Base-by-base conservation (phyloP, 2,329 filamentous ascomycete genomes). In the Coniochaeta hoffmannii region DNA sequence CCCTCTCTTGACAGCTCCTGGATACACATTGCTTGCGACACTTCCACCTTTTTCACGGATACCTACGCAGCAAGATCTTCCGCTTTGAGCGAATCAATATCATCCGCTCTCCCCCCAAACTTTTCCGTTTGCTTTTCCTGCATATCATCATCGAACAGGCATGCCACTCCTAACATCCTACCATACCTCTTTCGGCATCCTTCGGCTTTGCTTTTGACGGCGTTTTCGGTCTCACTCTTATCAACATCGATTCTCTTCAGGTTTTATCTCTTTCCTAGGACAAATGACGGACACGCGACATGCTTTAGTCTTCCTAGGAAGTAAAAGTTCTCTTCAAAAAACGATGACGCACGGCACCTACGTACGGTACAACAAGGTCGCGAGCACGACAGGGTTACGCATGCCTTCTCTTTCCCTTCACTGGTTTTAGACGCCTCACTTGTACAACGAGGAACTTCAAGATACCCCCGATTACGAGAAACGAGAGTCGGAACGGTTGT, bases 381-480 rank as follows among this genome's bases (percentile, higher is more conserved):
- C 41, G n/a, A 28, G 41, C 41, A 46, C 41, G 41, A 46, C 41
- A 26, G 19, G 49, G 10, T 28, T 31, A 32, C 28, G 30, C 17
- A 15, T 19, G 49, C 49, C 38, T 34, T 38, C 32, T 4, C 35
- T 35, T 49, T 35, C 49, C 56, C 51, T 50, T 50, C 38, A 46
- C 53, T 54, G 50, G 38, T 46, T 50, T 54, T 55, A 56, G 50
- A 31, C 38, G 31, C 54, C 46, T 35, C 54, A 38, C 46, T 56
- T 52, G 57, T 34, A 51, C 56, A 52, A 53, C 54, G 51, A 56
- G 51, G 54, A 54, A 56, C 54, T 58, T 56, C 50, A 55, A 53
- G 57, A 58, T 58, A 58, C 57, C 57, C 56, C 57, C 50, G 50
- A 53, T 26, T 10, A 30, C 30, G 50, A 51, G 49, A 51, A 19